phyloP scores from a whole-genome alignment of 805 yeast species.

The Citeromyces matritensis region DNA sequence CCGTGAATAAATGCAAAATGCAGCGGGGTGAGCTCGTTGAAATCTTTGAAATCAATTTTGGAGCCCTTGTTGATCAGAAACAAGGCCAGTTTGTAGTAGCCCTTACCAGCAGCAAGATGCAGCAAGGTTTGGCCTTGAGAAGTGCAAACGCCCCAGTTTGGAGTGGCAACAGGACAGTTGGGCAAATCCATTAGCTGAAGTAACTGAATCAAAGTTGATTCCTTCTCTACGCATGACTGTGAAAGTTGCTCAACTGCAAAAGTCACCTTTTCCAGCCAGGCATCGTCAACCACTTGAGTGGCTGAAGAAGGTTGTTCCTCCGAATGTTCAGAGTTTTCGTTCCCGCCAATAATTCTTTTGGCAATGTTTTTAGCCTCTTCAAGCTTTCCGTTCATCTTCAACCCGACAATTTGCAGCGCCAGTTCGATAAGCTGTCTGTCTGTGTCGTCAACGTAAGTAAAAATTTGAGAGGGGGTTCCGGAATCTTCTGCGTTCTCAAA shows the following conservation, averaged over 20 bases:
- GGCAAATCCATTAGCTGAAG: constrained; percentile 47
- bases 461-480: constrained; percentile 27
- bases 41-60: constrained; percentile 58
- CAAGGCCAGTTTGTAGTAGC: constrained; percentile 45
- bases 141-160: constrained; percentile 75
- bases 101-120: constrained; percentile 72
- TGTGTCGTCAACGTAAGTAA: constrained; percentile 90
- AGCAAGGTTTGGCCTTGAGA: constrained; percentile 63
- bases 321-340: constrained; percentile 12
- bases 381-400: constrained; percentile 89
- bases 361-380: constrained; percentile 95
- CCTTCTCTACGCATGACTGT: constrained; percentile 26
- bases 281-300: constrained; percentile 12
- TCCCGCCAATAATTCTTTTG: constrained; percentile 70
- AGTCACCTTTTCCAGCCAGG: constrained; percentile 40
- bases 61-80: constrained; percentile 52
- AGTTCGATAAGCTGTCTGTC: constrained; percentile 89
- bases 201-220: constrained; percentile 32
- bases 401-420: constrained; percentile 91
- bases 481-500: constrained; percentile 21
- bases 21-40: constrained; percentile 74
- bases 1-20: constrained; percentile 78
- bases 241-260: constrained; percentile 31
- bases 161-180: constrained; percentile 40
- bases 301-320: not conserved